These are phyloP conservation scores for Solanum bukasovii DNA, from an alignment of 257 asterid species.

Conservation along the genomic window DNA sequence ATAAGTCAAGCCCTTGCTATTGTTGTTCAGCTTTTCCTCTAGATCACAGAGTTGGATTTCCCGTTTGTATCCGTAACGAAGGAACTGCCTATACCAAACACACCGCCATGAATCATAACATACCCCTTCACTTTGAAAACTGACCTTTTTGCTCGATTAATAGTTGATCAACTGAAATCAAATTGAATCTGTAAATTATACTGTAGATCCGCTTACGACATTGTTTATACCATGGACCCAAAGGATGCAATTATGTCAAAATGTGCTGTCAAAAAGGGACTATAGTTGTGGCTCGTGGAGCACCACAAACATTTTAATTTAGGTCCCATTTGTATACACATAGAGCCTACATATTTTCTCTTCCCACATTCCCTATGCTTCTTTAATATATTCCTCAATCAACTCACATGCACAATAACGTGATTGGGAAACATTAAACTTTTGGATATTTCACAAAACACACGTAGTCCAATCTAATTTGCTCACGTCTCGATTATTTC, in stretches of 20 bases:
- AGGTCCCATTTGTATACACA: not conserved
- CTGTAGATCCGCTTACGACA: not conserved
- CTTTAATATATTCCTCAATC: not conserved
- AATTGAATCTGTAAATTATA: fast-evolving
- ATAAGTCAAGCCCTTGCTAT: not conserved
- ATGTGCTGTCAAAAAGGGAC: not conserved
- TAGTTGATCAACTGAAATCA: not conserved
- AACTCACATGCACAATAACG: not conserved
- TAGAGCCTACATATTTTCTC: not conserved
- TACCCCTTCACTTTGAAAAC: not conserved
- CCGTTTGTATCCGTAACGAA: not conserved
- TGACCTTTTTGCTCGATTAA: not conserved
- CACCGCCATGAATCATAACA: fast-evolving
- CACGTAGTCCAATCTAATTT: not conserved
- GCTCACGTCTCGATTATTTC: not conserved
- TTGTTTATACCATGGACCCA: not conserved
- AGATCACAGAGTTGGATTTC: not conserved
- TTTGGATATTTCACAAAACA: not conserved
- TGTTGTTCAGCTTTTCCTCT: not conserved
- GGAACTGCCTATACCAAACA: fast-evolving
- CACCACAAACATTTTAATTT: not conserved
- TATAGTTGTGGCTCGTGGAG: not conserved
- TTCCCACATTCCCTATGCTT: not conserved
- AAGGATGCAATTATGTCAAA: not conserved
- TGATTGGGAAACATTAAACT: not conserved